A percentile compares a stretch with the other conserved stretches of the same genome.
phyloP scores from a whole-genome alignment of 371 early-diverging fungal species.

The Mucor circinelloides region DNA sequence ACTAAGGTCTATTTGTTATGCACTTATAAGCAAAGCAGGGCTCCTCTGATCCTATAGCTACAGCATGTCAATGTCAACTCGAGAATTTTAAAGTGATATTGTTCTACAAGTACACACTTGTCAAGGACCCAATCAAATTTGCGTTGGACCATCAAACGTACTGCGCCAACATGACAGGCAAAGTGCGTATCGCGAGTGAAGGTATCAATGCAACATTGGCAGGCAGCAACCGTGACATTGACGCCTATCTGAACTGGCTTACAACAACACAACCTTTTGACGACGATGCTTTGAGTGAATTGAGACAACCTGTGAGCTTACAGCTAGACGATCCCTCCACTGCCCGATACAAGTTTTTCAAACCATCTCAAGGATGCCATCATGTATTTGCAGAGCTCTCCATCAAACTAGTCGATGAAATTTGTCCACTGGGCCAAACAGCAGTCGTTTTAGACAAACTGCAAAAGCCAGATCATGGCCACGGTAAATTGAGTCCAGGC shows the following conservation, averaged over 20 bases:
- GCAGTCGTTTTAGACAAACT: slow-evolving; percentile 21
- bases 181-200: slow-evolving; percentile 64
- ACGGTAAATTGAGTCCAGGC: slow-evolving; percentile 47
- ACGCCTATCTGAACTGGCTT: slow-evolving; percentile 53
- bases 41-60: slow-evolving; percentile 44
- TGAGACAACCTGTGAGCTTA: background rate
- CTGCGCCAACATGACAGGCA: slow-evolving; percentile 52
- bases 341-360: slow-evolving; percentile 56
- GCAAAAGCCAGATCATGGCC: slow-evolving; percentile 22
- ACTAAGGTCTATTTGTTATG: too few species aligned
- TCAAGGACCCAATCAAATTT: slow-evolving; percentile 45
- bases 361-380: slow-evolving; percentile 67
- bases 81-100: slow-evolving; percentile 53
- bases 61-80: slow-evolving; percentile 35
- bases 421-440: slow-evolving; percentile 64
- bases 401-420: slow-evolving; percentile 69
- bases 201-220: slow-evolving; percentile 74
- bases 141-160: slow-evolving; percentile 45
- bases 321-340: background rate
- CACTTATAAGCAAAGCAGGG: slow-evolving; percentile 16
- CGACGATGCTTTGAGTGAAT: background rate
- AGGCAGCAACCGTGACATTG: slow-evolving; percentile 45
- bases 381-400: slow-evolving; percentile 68
- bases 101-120: slow-evolving; percentile 58
- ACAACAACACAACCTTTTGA: slow-evolving; percentile 20